phyloP scores from a whole-genome alignment of 768 basidiomycete genomes.

The Xerocomus potaroensis region DNA sequence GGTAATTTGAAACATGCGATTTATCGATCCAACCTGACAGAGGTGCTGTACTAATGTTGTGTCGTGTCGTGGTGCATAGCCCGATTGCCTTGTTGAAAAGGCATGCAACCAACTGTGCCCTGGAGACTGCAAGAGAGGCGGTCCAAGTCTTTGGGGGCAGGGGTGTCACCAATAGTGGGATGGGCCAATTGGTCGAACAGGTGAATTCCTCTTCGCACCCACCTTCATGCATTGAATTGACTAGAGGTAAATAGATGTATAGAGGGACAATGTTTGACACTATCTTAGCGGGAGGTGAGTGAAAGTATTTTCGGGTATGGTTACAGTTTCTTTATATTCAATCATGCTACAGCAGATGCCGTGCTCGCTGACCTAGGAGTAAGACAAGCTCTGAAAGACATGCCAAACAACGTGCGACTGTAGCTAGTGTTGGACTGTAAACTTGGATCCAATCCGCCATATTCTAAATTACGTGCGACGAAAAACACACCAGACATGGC shows the following conservation, averaged over 20 bases:
- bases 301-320: background rate
- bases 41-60: background rate
- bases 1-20: background rate
- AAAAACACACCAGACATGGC: constrained; percentile 1
- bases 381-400: constrained; percentile 51
- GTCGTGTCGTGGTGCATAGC: background rate
- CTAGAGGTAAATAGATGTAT: background rate
- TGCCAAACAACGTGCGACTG: constrained; percentile 49
- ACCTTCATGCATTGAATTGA: background rate
- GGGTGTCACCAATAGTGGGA: background rate
- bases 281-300: background rate
- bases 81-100: background rate
- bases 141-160: background rate
- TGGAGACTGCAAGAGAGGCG: background rate
- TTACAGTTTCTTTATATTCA: background rate
- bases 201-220: background rate
- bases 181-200: background rate
- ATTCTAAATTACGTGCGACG: constrained; percentile 2
- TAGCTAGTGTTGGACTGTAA: background rate
- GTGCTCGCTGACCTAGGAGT: constrained; percentile 59
- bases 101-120: background rate
- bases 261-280: background rate
- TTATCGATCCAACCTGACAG: background rate
- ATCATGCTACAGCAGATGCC: background rate
- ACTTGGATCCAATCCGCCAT: background rate